These are phyloP conservation scores for Boletus vinaceobasis DNA, from an alignment of 768 basidiomycete species.

Conservation along the genomic window DNA sequence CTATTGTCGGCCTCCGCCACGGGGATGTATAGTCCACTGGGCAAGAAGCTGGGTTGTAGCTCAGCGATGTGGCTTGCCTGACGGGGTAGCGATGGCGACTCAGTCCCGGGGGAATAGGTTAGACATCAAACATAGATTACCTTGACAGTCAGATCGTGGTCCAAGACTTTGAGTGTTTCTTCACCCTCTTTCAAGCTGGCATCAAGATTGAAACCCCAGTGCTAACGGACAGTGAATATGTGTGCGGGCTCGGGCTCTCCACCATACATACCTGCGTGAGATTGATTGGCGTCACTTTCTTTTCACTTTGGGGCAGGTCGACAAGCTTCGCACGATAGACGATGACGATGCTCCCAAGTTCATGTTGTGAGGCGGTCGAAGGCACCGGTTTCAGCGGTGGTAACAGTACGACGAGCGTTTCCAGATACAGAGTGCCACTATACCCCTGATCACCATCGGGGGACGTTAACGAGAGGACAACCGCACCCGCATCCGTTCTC, in stretches of 20 bases:
- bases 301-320: constrained; percentile 35
- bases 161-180: constrained; percentile 47
- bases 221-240: constrained; percentile 37
- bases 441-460: constrained; percentile 70
- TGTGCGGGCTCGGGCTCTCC: neutral
- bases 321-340: constrained; percentile 68
- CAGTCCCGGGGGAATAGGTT: neutral
- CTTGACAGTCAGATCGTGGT: constrained; percentile 44
- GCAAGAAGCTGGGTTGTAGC: constrained; percentile 46
- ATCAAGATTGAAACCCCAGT: constrained; percentile 82
- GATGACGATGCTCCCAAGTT: constrained; percentile 63
- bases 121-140: constrained; percentile 14
- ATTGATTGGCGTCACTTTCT: constrained; percentile 68
- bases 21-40: constrained; percentile 50
- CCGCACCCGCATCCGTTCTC: constrained; percentile 32
- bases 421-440: constrained; percentile 57
- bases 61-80: constrained; percentile 57
- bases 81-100: neutral
- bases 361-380: constrained; percentile 35
- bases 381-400: constrained; percentile 32
- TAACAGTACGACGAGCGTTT: constrained; percentile 52
- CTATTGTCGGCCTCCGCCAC: constrained; percentile 40
- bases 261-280: constrained; percentile 58
- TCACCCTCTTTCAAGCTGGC: constrained; percentile 51
- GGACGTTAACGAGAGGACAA: constrained; percentile 56